Evolutionary conservation across 495 filamentous ascomycete species (phyloP), one percentile per base, ranked within the genome.

Genomic region (Annulohypoxylon maeteangense): DNA sequence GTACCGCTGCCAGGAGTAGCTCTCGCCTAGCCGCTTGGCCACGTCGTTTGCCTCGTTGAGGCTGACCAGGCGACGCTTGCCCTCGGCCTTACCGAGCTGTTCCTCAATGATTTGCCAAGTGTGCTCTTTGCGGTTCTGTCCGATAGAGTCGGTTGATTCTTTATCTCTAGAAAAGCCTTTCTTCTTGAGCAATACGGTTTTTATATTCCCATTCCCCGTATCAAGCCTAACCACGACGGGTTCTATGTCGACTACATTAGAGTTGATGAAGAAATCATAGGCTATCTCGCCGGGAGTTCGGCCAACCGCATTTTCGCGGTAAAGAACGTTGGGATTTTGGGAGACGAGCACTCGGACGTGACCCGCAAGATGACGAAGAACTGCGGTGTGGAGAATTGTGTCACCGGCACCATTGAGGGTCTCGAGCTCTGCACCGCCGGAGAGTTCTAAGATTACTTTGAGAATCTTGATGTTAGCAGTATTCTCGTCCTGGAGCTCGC

Each of bases 11-110:
- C 55, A 60, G 27, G 62, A 42, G 40, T 79, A 67, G 63, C 75
- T 71, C 65, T 81, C 69, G 25, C 85, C 85, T 48, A 94, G 71
- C 29, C 91, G 76, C 75, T 87, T 89, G 1, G 90, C 87, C 7
- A 93, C 90, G 70, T 92, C 89, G 66, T 92, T 93, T 8, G 90
- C 90, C 72, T 93, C 90, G 68, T 86, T 83, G 66, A 93, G 77
- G 61, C 83, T 90, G 27, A 93, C 90, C 7, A 93, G 81, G 40
- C 81, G 85, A 50, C 91, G 81, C 80, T 89, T 91, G 29, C 57
- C 62, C 11, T 32, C 47, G 42, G 62, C 18, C 50, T 75, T 62
- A 48, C 70, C 58, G 27, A 79, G 48, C 45, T 47, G 62, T 22
- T 81, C 76, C 53, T 70, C 64, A 65, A 78, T 70, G 1, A 80